These are phyloP conservation scores for Solanum etuberosum DNA, from an alignment of 257 asterid genomes.

Conservation along the genomic window DNA sequence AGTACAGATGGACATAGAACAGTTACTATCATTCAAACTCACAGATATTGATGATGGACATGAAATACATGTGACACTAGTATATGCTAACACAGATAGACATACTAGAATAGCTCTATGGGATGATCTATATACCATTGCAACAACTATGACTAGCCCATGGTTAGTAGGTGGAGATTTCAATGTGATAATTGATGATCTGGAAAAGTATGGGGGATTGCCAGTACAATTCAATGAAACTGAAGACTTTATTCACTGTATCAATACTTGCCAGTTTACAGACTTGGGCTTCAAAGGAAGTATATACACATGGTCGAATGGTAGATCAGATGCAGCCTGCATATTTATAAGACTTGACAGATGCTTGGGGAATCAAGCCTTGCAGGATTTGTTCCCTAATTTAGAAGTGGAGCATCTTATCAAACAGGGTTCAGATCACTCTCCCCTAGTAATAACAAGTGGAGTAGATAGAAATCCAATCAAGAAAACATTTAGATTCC, in stretches of 20 bases:
- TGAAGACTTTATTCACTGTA: not conserved
- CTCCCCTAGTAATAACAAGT: too few species aligned
- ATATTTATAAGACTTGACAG: not conserved
- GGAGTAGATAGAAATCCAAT: too few species aligned
- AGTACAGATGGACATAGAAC: not conserved
- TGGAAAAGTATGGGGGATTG: not conserved
- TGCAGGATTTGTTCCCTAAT: not conserved
- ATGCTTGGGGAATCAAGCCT: not conserved
- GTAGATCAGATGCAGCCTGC: not conserved
- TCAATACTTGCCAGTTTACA: too few species aligned
- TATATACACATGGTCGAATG: not conserved
- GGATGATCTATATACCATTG: not conserved
- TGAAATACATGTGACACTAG: not conserved
- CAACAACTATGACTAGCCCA: not conserved
- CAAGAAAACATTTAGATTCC: not conserved
- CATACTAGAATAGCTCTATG: not conserved
- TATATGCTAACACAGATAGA: not conserved
- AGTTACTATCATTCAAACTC: not conserved
- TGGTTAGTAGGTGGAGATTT: not conserved
- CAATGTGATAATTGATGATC: not conserved
- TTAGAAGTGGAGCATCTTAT: not conserved
- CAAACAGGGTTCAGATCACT: not conserved
- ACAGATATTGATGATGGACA: not conserved
- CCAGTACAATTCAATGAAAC: not conserved
- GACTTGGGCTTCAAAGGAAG: not conserved